Conservation (phyloP, 129 eudicot genomes). For the Flaveria robusta region DNA sequence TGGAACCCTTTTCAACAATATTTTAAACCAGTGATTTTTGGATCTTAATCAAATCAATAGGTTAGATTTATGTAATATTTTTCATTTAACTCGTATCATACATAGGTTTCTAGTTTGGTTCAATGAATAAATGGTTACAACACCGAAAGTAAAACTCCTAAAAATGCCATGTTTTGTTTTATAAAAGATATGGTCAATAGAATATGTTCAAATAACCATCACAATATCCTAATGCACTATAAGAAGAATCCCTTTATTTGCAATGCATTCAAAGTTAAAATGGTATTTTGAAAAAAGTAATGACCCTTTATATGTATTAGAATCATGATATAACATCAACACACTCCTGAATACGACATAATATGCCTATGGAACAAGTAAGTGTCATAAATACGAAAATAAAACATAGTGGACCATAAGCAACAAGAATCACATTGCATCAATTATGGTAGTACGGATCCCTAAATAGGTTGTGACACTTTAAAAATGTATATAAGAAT, state of each 20-base stretch:
- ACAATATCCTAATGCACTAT: conserved; percentile 24
- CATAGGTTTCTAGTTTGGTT: too few species aligned
- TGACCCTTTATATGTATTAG: conserved; percentile 17
- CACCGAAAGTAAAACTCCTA: too few species aligned
- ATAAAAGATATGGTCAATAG: conserved; percentile 10
- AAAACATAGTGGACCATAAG: conserved; percentile 12
- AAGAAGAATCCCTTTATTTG: conserved; percentile 20
- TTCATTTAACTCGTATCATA: too few species aligned
- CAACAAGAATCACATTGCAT: conserved; percentile 22
- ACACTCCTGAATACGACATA: conserved; percentile 23
- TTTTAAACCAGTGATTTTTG: too few species aligned
- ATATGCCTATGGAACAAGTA: conserved; percentile 28
- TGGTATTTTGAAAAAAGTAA: conserved; percentile 14
- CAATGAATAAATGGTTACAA: too few species aligned
- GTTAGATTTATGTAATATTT: too few species aligned
- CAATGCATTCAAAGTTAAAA: conserved; percentile 20
- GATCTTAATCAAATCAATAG: too few species aligned
- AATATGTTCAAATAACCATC: conserved; percentile 29
- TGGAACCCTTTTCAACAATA: too few species aligned
- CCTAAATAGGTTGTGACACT: conserved; percentile 11
- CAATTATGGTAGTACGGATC: conserved; percentile 23
- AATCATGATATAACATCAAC: conserved; percentile 11
- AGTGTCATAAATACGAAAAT: conserved; percentile 5
- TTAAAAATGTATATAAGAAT: background rate
- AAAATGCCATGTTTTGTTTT: background rate